Percentiles rank a stretch among this genome's conserved stretches.
Conservation (phyloP, 148 eudicot genomes). For the Vaccinium vitisidaea region DNA sequence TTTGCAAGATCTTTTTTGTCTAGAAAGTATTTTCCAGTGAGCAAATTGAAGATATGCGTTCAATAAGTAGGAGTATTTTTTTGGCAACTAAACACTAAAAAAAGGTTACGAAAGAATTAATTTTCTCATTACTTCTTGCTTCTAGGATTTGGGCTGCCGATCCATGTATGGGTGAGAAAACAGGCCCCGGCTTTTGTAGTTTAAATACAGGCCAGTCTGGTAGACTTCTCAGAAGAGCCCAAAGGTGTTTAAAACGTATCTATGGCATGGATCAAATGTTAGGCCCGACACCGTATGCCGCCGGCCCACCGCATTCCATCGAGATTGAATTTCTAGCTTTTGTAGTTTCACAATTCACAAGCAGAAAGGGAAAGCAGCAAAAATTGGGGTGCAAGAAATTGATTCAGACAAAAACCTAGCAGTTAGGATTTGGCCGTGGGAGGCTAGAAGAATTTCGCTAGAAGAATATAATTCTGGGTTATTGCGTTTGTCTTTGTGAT, state of each 20-base stretch:
- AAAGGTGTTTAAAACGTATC: neutral
- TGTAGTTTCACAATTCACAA: neutral
- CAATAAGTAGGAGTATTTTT: no score
- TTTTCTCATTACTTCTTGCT: no score
- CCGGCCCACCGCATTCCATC: neutral
- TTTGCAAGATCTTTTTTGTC: no score
- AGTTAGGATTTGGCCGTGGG: no score
- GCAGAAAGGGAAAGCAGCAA: neutral
- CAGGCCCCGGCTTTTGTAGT: neutral
- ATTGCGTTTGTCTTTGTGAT: conserved; percentile 14
- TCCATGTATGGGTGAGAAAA: neutral
- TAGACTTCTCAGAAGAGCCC: neutral
- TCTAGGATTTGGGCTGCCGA: no score
- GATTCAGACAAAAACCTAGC: neutral
- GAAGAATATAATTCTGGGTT: neutral
- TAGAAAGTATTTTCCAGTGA: no score
- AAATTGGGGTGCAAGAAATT: conserved; percentile 3
- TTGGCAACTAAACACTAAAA: no score
- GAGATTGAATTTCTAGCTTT: neutral
- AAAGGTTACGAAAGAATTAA: no score
- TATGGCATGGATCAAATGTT: neutral
- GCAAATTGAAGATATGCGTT: no score
- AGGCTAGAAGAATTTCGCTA: neutral
- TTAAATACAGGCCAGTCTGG: neutral
- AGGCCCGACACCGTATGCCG: neutral